Base-by-base conservation (phyloP, 2,329 filamentous ascomycete genomes). In the Fusarium oxysporum region DNA sequence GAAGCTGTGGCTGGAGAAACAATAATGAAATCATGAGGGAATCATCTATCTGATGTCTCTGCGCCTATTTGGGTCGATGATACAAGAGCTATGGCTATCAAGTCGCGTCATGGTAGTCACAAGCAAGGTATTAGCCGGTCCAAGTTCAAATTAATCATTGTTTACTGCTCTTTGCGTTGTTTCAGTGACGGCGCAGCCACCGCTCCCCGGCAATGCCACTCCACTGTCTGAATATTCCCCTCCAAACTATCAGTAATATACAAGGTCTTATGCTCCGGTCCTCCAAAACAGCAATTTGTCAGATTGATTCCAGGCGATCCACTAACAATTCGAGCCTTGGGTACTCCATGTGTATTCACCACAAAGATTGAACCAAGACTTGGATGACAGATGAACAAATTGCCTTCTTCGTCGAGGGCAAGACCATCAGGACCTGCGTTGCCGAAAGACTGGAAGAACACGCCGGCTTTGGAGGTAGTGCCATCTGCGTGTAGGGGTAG, bases 241-340 rank as follows among this genome's bases (percentile, higher is more conserved):
- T 83, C 80, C 14, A 83, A 58, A 30, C 82, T 83, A 64, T 84
- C 82, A 7, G 81, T 84, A 17, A 84, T 83, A 32, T 78, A 83
- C n/a, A 83, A 53, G 0, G 81, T 83, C 68, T 80, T 81, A 14
- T 80, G 78, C 41, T 82, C 80, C 3, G 65, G 62, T 0, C 82
- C 81, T 0, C 82, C 82, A 64, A 84, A 84, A n/a, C 81, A 83
- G 33, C 82, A 84, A 33, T 83, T 84, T 1, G 82, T 84, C 32
- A 83, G 30, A 50, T 83, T 83, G 21, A 80, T 80, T 0, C 82
- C 81, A 1, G 59, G 53, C 0, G 75, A 70, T 0, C 80, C 78
- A 43, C 76, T 81, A 2, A 80, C 75, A 17, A 83, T 83, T 3
- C 81, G 71, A 12, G 80, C 80, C 50, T 81, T 83, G 4, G 82